Evolutionary conservation across 805 yeast genomes (phyloP).

Genomic region (Candida namnaoensis): DNA sequence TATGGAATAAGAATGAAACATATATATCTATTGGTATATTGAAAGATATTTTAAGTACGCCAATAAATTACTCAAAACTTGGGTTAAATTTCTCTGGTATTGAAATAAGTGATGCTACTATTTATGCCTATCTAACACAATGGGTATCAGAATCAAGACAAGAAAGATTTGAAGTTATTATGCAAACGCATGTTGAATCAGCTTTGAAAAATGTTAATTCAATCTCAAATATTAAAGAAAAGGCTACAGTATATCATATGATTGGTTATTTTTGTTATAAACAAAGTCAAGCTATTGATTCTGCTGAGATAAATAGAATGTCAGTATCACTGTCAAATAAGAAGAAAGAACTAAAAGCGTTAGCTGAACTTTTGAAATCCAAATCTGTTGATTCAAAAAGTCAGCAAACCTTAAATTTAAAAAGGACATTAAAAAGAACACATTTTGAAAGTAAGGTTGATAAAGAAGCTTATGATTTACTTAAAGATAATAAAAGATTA

Average conservation of each 20-base stretch:
- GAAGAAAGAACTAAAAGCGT: constrained; percentile 37
- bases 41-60: constrained; percentile 15
- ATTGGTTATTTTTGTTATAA: constrained; percentile 70
- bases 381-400: too few species aligned
- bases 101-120: constrained; percentile 13
- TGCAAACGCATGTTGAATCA: constrained; percentile 44
- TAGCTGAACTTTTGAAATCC: constrained; percentile 16
- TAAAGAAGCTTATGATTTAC: constrained; percentile 29
- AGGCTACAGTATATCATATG: constrained; percentile 42
- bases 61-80: constrained; percentile 3
- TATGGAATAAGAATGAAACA: constrained; percentile 60
- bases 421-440: constrained; percentile 40
- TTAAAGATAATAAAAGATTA: constrained; percentile 27
- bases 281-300: constrained; percentile 40
- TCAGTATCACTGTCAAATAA: constrained; percentile 32
- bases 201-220: constrained; percentile 9
- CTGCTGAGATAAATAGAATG: constrained; percentile 30
- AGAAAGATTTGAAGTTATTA: constrained; percentile 52
- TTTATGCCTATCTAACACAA: constrained; percentile 38
- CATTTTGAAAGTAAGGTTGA: constrained; percentile 42
- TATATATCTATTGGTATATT: constrained; percentile 50
- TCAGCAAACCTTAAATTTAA: constrained; percentile 3
- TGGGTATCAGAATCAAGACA: constrained; percentile 72
- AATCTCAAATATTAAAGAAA: constrained; percentile 14
- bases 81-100: constrained; percentile 1